Base-by-base conservation (phyloP, 176 grass and related monocot genomes). In the Hyparrhenia diplandra region DNA sequence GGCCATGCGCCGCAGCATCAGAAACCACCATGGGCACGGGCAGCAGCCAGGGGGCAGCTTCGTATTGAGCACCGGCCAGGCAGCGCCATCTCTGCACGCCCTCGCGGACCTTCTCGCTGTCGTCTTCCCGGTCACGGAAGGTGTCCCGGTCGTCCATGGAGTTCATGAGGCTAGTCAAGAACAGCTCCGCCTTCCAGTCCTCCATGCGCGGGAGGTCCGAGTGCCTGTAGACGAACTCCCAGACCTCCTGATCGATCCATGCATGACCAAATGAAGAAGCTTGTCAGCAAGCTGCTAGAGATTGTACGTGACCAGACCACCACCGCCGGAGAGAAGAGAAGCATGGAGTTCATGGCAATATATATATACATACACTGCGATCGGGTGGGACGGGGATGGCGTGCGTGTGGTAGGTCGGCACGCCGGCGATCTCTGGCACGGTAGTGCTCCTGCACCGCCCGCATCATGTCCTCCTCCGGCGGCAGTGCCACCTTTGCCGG, bases 401-500 rank as follows among this genome's bases (percentile, higher is more conserved):
- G 45, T 47, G 45, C 45, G 45, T 47, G 45, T 14, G 45, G 13
- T 16, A 5, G 13, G 13, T 47, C 45, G 45, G 45, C 13, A 47
- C 45, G 45, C 45, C 45, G 45, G 45, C 45, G 1, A 47, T 47
- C 45, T 47, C 13, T 16, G 45, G 45, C 45, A 1, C 45, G 45
- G 45, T 47, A 47, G 1, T 47, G 13, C 13, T 47, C 45, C 13
- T 47, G 45, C 45, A 47, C 13, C 13, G 45, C 45, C 13, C 45
- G 45, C 1, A 47, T 16, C 87, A 85, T 85, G 41, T 89, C 82
- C 46, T 81, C 77, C 39, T 10, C n/a, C 17, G 82, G 2, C 55
- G 71, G 87, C 41, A 85, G 61, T 25, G 62, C 42, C 60, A 42
- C 62, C 52, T 32, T n/a, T n/a, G 7, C 87, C 87, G 4, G 81